Evolutionary conservation across 2,329 filamentous ascomycete species (phyloP).

Genomic region (Calonectria leucothoes): DNA sequence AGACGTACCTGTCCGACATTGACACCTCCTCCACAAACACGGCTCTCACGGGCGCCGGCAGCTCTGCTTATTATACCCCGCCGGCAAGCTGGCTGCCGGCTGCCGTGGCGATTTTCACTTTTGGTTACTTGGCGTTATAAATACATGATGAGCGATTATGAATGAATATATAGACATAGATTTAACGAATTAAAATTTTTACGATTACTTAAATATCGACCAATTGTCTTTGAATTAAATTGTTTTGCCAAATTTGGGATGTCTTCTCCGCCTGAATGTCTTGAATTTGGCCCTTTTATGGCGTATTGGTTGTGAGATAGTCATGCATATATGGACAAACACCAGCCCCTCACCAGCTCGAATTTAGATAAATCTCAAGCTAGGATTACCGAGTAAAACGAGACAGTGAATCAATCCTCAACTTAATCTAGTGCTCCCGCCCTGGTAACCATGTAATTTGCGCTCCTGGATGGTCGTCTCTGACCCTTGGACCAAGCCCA

Average conservation of each 20-base stretch:
- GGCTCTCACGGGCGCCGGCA: neutral
- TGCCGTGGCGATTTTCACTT: neutral
- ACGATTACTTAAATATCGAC: neutral
- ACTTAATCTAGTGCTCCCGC: neutral
- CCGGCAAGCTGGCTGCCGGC: neutral
- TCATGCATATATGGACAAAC: no score
- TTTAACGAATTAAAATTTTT: neutral
- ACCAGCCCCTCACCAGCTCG: no score
- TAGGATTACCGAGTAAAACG: no score
- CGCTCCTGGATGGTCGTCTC: constrained; percentile 5
- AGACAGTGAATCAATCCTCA: no score
- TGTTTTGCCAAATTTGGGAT: no score
- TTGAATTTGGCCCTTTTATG: neutral
- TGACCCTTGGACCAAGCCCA: neutral
- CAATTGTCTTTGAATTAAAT: neutral
- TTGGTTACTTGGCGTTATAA: constrained; percentile 2
- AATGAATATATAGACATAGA: neutral
- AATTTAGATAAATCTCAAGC: no score
- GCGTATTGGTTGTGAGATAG: neutral
- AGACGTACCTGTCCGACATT: constrained; percentile 44
- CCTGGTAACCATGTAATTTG: neutral
- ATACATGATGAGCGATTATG: neutral
- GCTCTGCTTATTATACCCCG: neutral
- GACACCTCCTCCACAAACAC: neutral
- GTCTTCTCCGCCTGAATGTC: no score